Evolutionary conservation across 192 early-diverging fungal genomes (phyloP), one percentile per base, ranked within the genome.

Genomic region (Piromyces finnis): DNA sequence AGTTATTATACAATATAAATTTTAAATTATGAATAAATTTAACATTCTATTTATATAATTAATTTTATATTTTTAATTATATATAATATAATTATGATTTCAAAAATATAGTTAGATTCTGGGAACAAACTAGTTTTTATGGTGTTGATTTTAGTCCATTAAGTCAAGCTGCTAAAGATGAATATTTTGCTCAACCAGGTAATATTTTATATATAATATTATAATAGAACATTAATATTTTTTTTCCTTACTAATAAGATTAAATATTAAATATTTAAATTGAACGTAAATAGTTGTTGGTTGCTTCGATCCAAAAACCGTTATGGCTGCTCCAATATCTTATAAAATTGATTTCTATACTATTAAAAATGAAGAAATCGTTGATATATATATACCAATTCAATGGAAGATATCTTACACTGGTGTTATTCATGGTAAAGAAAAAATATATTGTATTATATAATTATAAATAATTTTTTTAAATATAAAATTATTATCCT

Each of bases 61-160:
- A n/a, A n/a, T n/a, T n/a, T n/a, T n/a, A n/a, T n/a, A n/a, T n/a
- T n/a, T n/a, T n/a, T n/a, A n/a, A n/a, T n/a, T n/a, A n/a, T n/a
- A n/a, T n/a, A n/a, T n/a, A n/a, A n/a, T n/a, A n/a, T n/a, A n/a
- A n/a, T n/a, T n/a, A n/a, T n/a, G n/a, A n/a, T n/a, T n/a, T n/a
- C n/a, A n/a, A n/a, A n/a, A n/a, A n/a, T n/a, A 29, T 84, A 86
- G 89, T 89, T 16, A 86, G 89, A 35, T 90, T 90, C 81, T 90
- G 89, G 87, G 94, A 99, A 84, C 92, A 94, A 84, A 83, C 83
- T 28, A 87, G 92, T 28, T 99, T 99, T 83, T 97, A 95, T 84
- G 95, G 94, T 28, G 91, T 99, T 17, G 97, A 99, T 85, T 90
- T 98, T 68, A 91, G 90, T 18, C 90, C 96, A 4, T 86, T 98